Evolutionary conservation across 441 rosid genomes (phyloP).

Genomic region (Populus tomentosa): DNA sequence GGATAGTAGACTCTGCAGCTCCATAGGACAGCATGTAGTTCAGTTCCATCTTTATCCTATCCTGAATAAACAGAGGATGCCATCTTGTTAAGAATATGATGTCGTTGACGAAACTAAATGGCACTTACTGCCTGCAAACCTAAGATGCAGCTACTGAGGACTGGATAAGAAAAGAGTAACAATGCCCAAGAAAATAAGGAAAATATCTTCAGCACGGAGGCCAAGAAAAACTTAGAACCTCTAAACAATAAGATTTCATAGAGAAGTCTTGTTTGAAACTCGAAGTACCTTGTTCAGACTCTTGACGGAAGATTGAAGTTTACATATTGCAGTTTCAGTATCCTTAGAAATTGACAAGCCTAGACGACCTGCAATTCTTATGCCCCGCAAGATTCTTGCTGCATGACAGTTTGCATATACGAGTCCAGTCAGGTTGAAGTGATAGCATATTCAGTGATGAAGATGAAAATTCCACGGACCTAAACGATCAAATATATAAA

Average conservation of each 20-base stretch:
- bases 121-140: not conserved
- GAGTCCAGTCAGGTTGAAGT: slow-evolving; percentile 12
- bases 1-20: slow-evolving; percentile 76
- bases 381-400: slow-evolving; percentile 93
- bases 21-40: slow-evolving; percentile 95
- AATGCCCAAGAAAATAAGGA: not conserved
- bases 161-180: not conserved
- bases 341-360: slow-evolving; percentile 69
- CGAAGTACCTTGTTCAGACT: slow-evolving; percentile 59
- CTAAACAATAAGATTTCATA: slow-evolving; percentile 7
- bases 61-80: slow-evolving; percentile 44
- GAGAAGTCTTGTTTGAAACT: slow-evolving; percentile 9
- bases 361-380: slow-evolving; percentile 89
- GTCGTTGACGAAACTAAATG: not conserved
- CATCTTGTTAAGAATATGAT: slow-evolving; percentile 16
- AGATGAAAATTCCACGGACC: slow-evolving; percentile 10
- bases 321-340: slow-evolving; percentile 54
- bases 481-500: slow-evolving; percentile 11
- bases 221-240: slow-evolving; percentile 1
- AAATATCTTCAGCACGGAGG: not conserved
- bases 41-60: slow-evolving; percentile 78
- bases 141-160: not conserved
- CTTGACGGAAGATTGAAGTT: slow-evolving; percentile 53
- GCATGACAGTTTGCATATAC: slow-evolving; percentile 18
- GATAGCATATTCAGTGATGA: not conserved